Conservation (phyloP, 352 stramenopile genomes). For the Globisporangium spinosum region DNA sequence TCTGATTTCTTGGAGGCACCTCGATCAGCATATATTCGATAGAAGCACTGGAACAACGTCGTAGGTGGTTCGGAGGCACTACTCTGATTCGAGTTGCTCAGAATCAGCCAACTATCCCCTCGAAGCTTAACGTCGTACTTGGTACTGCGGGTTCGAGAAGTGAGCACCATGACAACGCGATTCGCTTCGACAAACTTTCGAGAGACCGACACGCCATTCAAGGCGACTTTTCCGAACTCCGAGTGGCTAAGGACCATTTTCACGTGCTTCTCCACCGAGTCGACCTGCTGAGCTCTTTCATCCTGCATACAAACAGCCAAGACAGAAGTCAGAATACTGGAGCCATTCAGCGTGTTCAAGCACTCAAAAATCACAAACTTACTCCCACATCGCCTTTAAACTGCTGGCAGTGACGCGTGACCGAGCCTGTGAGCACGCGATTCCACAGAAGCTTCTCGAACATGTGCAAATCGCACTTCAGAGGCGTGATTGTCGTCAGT, state of each 20-base stretch:
- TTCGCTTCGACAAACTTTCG: not conserved
- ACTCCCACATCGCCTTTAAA: not conserved
- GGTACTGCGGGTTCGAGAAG: not conserved
- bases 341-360: too few species aligned
- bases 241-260: not conserved
- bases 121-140: not conserved
- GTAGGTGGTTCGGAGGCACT: not conserved
- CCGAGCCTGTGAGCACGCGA: not conserved
- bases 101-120: not conserved
- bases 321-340: too few species aligned
- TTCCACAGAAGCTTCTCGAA: not conserved
- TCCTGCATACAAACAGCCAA: not conserved
- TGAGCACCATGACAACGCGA: not conserved
- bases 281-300: not conserved
- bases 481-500: not conserved
- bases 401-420: not conserved
- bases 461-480: not conserved
- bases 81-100: not conserved
- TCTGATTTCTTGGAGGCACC: not conserved
- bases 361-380: not conserved
- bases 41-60: not conserved
- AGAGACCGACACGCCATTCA: not conserved
- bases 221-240: not conserved
- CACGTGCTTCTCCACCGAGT: not conserved
- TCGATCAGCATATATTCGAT: not conserved